Conservation (phyloP, 306 rosid genomes). For the Morella rubra region DNA sequence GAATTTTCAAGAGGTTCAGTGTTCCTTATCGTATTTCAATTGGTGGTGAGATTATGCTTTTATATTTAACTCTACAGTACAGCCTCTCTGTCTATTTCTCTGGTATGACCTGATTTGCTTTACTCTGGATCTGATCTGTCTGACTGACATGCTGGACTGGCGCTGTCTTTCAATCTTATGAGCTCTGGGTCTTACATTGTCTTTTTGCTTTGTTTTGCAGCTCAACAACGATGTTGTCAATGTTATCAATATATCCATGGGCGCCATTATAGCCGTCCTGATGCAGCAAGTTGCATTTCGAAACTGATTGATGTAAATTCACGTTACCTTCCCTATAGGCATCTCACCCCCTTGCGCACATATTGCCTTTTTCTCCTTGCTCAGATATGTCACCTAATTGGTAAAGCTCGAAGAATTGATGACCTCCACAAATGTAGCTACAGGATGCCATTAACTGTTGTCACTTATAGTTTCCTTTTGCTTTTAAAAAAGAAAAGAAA, state of each 20-base stretch:
- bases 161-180: background rate
- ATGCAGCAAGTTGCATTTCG: constrained; percentile 69
- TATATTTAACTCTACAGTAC: background rate
- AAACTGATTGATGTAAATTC: constrained; percentile 35
- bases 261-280: constrained; percentile 79
- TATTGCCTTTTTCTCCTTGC: background rate
- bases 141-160: background rate
- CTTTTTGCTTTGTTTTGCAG: constrained; percentile 48
- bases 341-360: background rate
- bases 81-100: background rate
- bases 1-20: too few species aligned
- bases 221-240: constrained; percentile 89
- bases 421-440: background rate
- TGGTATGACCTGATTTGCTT: constrained; percentile 6
- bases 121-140: constrained; percentile 9
- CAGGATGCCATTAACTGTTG: background rate
- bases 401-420: background rate
- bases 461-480: background rate
- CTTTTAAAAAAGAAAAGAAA: background rate
- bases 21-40: too few species aligned
- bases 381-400: background rate
- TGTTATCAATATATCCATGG: constrained; percentile 84
- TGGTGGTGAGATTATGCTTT: too few species aligned
- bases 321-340: constrained; percentile 5
- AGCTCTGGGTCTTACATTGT: constrained; percentile 1